Percentiles rank a stretch among this genome's conserved stretches.
These are phyloP conservation scores for Volvox africanus DNA, from an alignment of 139 green algal genomes.

Conservation along the genomic window DNA sequence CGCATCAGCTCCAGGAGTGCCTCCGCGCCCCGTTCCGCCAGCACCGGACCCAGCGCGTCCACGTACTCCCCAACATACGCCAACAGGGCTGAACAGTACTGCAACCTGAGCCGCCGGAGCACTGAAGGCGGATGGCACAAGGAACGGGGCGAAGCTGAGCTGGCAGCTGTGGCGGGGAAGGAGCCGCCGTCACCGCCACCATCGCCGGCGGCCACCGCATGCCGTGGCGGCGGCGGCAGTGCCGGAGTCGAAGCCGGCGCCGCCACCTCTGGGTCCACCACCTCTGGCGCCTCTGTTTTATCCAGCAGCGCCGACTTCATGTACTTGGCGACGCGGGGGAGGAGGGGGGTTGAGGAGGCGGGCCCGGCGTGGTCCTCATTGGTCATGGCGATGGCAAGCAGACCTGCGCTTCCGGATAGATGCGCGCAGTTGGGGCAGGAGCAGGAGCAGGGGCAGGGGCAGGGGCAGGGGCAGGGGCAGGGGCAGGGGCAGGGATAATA, in stretches of 20 bases:
- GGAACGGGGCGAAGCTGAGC: not conserved
- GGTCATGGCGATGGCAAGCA: conserved; percentile 60
- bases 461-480: too few relatives aligned
- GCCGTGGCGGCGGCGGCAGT: not conserved
- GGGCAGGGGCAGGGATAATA: too few relatives aligned
- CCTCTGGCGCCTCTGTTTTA: not conserved
- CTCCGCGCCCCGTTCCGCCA: conserved; percentile 61
- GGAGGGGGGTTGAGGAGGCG: conserved; percentile 56
- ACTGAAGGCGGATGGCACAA: conserved; percentile 40
- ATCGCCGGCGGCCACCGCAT: not conserved
- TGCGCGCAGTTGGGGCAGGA: not conserved
- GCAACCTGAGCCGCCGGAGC: conserved; percentile 44
- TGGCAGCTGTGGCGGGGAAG: not conserved
- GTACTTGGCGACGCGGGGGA: conserved; percentile 44
- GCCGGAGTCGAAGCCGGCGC: not conserved
- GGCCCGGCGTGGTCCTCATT: conserved; percentile 63
- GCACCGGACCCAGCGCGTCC: conserved; percentile 64
- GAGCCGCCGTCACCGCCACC: conserved; percentile 4
- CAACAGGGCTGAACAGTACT: conserved; percentile 50
- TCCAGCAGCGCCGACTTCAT: conserved; percentile 29
- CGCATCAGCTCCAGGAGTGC: conserved; percentile 28
- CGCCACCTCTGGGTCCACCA: not conserved
- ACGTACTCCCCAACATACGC: conserved; percentile 68
- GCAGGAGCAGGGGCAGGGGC: not conserved
- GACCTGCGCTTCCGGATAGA: conserved; percentile 14